These are phyloP conservation scores for Penicillium polonicum DNA, from an alignment of 2,329 filamentous ascomycete species.

Conservation along the genomic window DNA sequence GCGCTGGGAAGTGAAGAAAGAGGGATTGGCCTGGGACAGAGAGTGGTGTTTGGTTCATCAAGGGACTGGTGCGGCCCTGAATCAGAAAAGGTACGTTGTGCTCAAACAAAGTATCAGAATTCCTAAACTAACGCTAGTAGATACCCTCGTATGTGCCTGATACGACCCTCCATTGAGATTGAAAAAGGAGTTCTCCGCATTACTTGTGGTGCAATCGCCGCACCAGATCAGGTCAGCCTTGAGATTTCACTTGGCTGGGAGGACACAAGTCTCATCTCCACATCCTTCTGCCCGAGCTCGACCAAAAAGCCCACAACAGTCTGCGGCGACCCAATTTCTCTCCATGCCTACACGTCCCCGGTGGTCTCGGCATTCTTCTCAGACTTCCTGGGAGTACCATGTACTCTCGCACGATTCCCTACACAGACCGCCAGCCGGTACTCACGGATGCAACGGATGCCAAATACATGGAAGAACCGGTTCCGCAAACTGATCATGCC, in stretches of 20 bases:
- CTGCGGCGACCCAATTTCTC: constrained; percentile 75
- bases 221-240: constrained; percentile 28
- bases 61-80: constrained; percentile 79
- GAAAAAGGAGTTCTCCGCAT: constrained; percentile 64
- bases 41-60: constrained; percentile 94
- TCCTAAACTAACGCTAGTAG: not conserved
- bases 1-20: constrained; percentile 73
- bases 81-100: constrained; percentile 72
- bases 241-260: constrained; percentile 39
- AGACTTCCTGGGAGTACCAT: constrained; percentile 70
- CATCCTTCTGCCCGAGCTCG: constrained; percentile 54
- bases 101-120: not conserved
- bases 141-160: constrained; percentile 74
- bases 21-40: constrained; percentile 89
- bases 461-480: constrained; percentile 28
- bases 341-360: constrained; percentile 66
- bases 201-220: constrained; percentile 38
- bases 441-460: constrained; percentile 67
- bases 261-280: constrained; percentile 58
- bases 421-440: constrained; percentile 65
- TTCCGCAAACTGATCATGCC: constrained; percentile 43
- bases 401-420: constrained; percentile 80
- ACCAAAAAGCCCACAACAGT: constrained; percentile 61
- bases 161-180: constrained; percentile 74
- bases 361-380: constrained; percentile 76